Base-by-base conservation (phyloP, 176 grass and related monocot species). In the Chloris gayana region DNA sequence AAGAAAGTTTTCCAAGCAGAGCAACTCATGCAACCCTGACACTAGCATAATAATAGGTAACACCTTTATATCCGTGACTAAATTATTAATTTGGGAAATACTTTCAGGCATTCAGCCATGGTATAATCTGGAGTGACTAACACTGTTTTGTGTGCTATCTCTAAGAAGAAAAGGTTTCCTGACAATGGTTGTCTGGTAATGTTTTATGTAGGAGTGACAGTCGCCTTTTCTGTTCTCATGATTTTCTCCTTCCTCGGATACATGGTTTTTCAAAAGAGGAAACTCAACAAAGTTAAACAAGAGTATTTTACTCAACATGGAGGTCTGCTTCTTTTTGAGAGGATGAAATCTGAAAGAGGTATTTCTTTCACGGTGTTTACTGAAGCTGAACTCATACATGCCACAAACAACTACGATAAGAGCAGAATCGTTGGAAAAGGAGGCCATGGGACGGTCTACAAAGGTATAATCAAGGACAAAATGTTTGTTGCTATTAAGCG, bases 371-470 rank as follows among this genome's bases (percentile, higher is more conserved):
- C 9, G 3, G 67, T 91, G 15, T 88, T 78, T 53, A 56, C 13
- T 5, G 74, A 88, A 73, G 82, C 58, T 18, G 86, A 85, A 64
- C 78, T 83, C 2, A 31, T 29, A 22, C 21, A 75, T 15, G 89
- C 85, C 15, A 91, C 86, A 30, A 32, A 91, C 53, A 79, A 85
- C 30, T 88, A 79, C 1, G 86, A 91, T 15, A 91, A 26, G 47
- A 81, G 53, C 1, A 66, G 45, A 58, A 34, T 91, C 31, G 24
- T 91, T 32, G 82, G 85, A 4, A 60, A 82, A 27, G 90, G 90
- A 72, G 86, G 90, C 0, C 74, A 88, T 14, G 89, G 85, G 1
- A 80, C 60, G 0, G 87, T 89, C 2, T 89, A 85, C 12, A 85
- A 82, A 78, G 88, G 88, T 4, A 68, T 29, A 31, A 13, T 68